These are phyloP conservation scores for Backusella tuberculispora DNA, from an alignment of 192 early-diverging fungal genomes.

Conservation along the genomic window DNA sequence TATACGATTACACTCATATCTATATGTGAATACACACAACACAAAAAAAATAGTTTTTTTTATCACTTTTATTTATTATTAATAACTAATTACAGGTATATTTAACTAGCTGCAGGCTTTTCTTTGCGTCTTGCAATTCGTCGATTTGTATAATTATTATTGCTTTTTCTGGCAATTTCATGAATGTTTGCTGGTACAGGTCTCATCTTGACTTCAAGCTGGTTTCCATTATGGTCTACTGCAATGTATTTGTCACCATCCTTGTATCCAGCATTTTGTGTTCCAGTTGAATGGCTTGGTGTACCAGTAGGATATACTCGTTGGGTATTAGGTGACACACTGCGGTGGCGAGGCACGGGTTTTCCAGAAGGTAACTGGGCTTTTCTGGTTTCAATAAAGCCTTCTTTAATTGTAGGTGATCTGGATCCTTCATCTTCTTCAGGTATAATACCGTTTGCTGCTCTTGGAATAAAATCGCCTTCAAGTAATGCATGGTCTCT, in stretches of 20 bases:
- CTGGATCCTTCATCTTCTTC: conserved; percentile 28
- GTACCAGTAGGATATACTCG: conserved; percentile 2
- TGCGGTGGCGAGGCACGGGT: not conserved
- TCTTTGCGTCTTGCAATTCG: conserved; percentile 20
- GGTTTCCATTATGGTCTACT: conserved; percentile 37
- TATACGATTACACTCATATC: too few species aligned
- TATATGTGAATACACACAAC: too few species aligned
- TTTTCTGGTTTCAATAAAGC: conserved; percentile 31
- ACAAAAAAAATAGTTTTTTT: too few species aligned
- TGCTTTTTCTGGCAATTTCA: not conserved
- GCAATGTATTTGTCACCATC: conserved; percentile 41
- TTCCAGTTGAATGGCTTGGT: not conserved
- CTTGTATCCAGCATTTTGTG: conserved; percentile 27
- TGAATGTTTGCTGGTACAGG: not conserved
- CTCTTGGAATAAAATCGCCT: conserved; percentile 37
- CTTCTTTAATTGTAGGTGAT: conserved; percentile 31
- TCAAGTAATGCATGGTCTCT: conserved; percentile 42
- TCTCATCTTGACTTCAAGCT: conserved; percentile 42
- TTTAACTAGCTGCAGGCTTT: not conserved
- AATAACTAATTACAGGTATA: not conserved
- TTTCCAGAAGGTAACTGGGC: conserved; percentile 18
- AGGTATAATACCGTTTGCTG: conserved; percentile 3
- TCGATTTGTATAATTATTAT: conserved; percentile 19
- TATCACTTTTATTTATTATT: not conserved
- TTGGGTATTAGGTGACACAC: not conserved